phyloP scores from a whole-genome alignment of 176 grass and related monocot genomes.

The Carex littledalei region DNA sequence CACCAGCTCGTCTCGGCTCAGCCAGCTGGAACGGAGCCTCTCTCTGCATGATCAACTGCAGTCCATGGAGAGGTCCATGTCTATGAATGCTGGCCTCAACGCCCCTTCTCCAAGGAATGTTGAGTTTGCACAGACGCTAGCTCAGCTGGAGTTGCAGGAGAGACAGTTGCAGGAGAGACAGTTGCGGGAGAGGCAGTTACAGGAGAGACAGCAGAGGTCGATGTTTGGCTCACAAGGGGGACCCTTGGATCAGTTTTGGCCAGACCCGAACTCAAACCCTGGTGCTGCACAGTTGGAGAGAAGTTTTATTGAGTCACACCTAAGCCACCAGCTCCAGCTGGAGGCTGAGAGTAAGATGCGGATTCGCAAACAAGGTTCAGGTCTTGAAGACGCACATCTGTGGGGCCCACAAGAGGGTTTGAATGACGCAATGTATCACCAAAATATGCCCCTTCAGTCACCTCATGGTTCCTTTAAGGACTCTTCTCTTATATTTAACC shows the following conservation, averaged over 20 bases:
- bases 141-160: constrained; percentile 18
- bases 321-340: constrained; percentile 62
- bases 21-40: constrained; percentile 49
- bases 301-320: constrained; percentile 72
- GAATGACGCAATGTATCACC: constrained; percentile 49
- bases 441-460: constrained; percentile 62
- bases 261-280: constrained; percentile 39
- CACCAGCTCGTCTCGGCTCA: constrained; percentile 43
- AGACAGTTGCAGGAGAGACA: constrained; percentile 9
- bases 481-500: constrained; percentile 46
- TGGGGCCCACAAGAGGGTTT: constrained; percentile 58
- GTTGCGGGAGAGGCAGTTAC: constrained; percentile 1
- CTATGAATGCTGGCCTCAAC: constrained; percentile 49
- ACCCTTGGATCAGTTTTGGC: constrained; percentile 62
- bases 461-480: constrained; percentile 62
- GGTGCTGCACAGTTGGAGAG: constrained; percentile 47
- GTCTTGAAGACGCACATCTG: constrained; percentile 54
- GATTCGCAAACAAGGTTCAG: constrained; percentile 48
- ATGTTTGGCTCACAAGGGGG: constrained; percentile 19
- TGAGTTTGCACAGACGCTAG: constrained; percentile 18
- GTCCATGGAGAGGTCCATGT: constrained; percentile 60
- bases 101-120: constrained; percentile 20
- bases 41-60: constrained; percentile 68
- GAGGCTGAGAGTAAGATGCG: constrained; percentile 79
- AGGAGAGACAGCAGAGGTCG: constrained; percentile 16